Base-by-base conservation (phyloP, 345 rosid species). In the Diplotaxis tenuifolia region DNA sequence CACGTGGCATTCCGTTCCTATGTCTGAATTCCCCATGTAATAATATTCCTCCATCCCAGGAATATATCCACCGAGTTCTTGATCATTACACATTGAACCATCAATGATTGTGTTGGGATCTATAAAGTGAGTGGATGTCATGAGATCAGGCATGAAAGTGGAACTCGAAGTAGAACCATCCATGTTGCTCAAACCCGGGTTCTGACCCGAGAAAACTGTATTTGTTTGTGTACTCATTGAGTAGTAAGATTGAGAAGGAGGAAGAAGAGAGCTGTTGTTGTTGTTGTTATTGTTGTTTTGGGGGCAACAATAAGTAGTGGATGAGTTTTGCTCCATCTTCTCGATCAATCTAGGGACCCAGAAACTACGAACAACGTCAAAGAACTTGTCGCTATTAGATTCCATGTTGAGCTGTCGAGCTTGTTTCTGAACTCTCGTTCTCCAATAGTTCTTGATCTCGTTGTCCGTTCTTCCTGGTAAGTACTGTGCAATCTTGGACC, bases 381-480 rank as follows among this genome's bases (percentile, higher is more conserved):
- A 81, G 78, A 93, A 93, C 38, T 79, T 78, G 73, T 78, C 75
- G 79, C 98, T 93, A 56, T 88, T 81, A 21, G 96, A 84, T 65
- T 91, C 97, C 11, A 91, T 76, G 59, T 89, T 89, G 25, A 93
- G 89, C 38, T 91, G 94, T 34, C 87, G 80, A 36, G 97, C 98
- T 72, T 90, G 97, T 66, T 88, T 93, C 56, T 91, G 97, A 66
- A 93, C 98, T 69, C 98, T 73, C 7, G 98, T 93, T 81, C 98
- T 89, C 97, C 98, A 93, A 19, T 93, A 93, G 68, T 93, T 91
- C 86, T 93, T 93, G 66, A 93, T 91, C 72, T 91, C 97, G 20
- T 93, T 93, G 65, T 93, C 98, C 1, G 98, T 93, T 80, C 97
- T 85, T 56, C 98, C 98, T 0, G 98, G 98, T 2, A 93, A 82